Conservation (phyloP, 805 yeast species). For the Candida fluviatilis region DNA sequence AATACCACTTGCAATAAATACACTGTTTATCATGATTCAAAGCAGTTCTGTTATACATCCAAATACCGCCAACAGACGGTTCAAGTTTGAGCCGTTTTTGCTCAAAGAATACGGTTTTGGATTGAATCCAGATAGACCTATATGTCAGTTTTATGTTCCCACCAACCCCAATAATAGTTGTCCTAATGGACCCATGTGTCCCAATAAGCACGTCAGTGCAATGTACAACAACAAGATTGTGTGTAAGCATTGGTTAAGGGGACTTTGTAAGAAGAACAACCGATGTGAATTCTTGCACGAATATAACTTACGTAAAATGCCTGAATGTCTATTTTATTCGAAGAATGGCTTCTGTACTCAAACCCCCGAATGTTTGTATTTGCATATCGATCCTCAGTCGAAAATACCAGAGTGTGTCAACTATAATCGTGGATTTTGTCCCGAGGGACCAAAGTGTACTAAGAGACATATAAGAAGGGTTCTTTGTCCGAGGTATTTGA, state of each 20-base stretch:
- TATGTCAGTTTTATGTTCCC: conserved; percentile 67
- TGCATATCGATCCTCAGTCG: conserved; percentile 85
- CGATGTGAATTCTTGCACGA: conserved; percentile 96
- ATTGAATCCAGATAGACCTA: conserved; percentile 83
- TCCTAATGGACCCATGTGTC: conserved; percentile 83
- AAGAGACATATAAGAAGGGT: conserved; percentile 75
- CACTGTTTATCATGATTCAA: conserved; percentile 30
- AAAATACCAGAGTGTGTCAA: conserved; percentile 85
- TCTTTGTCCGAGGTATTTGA: conserved; percentile 72
- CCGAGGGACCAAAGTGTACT: conserved; percentile 82
- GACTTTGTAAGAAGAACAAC: conserved; percentile 93
- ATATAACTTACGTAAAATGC: conserved; percentile 90
- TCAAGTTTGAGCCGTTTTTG: conserved; percentile 79
- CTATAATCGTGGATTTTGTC: conserved; percentile 86
- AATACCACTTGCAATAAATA: too few relatives aligned
- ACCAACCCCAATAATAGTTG: conserved; percentile 56
- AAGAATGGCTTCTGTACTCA: conserved; percentile 86
- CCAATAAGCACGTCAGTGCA: conserved; percentile 72
- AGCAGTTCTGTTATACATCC: conserved; percentile 39
- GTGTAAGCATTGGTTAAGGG: conserved; percentile 97
- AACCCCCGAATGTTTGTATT: conserved; percentile 87
- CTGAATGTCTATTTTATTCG: conserved; percentile 87
- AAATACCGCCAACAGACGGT: conserved; percentile 32
- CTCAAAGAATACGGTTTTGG: conserved; percentile 78
- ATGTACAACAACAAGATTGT: conserved; percentile 61